Evolutionary conservation across 805 yeast species (phyloP), one percentile per base, ranked within the genome.

Genomic region (Clavispora santaluciae): DNA sequence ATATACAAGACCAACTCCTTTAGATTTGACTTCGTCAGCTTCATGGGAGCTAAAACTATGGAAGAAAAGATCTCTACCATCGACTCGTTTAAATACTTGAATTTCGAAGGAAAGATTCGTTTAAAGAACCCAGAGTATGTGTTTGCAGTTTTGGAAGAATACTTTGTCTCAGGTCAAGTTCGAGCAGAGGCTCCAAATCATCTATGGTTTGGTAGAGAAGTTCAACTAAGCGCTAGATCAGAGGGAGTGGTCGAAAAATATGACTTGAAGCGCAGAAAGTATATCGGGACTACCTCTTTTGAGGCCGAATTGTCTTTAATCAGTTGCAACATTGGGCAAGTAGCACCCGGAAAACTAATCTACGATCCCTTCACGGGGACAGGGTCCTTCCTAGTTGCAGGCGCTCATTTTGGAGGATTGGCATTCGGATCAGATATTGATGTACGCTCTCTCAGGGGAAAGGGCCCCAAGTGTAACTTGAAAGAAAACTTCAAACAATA

Each of bases 331-430:
- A 73, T 93, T 38, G 96, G 86, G 0, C 89, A 85, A 47, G 87
- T 83, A 11, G 70, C 60, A 26, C 69, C 73, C 0, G 84, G 83
- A 0, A 75, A 80, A 40, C 56, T 89, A 3, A 77, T 85, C 56
- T 91, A 87, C 57, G 99, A 93, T 62, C 99, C 99, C 18, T 93
- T 93, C 65, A 88, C 86, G 3, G 99, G 99, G 0, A 93, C 99
- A 0, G 99, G 99, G 0, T 87, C 96, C 16, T 93, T 93, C 56
- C 68, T 91, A 29, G 83, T 88, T 1, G 90, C 96, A 1, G 95
- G 89, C 10, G 87, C 90, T 0, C 77, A 83, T 48, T 88, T 78
- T 59, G 95, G 95, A 2, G 93, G 91, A 0, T 53, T 80, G 8
- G 77, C 87, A 0, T 64, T 85, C 30, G 98, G 98, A 0, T 82